phyloP scores from a whole-genome alignment of 2,329 filamentous ascomycete species.

The Chaetomiaceae sp. region DNA sequence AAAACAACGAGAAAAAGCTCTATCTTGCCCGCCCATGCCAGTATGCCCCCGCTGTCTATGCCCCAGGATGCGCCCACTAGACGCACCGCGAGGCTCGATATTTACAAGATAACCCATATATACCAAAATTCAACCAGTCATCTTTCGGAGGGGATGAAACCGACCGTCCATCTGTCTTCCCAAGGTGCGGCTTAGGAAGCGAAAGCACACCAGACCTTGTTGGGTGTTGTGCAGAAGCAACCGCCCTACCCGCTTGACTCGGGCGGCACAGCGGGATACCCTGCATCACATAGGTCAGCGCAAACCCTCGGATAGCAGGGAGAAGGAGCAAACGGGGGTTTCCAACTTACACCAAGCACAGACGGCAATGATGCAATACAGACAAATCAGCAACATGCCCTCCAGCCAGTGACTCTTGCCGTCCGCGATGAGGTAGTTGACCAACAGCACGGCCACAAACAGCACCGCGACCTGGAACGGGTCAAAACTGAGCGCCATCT shows the following conservation, averaged over 20 bases:
- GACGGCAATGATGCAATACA: slow-evolving; percentile 74
- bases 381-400: slow-evolving; percentile 68
- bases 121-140: no score
- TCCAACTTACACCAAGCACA: slow-evolving; percentile 56
- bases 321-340: background rate
- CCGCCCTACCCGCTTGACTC: background rate
- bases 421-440: slow-evolving; percentile 81
- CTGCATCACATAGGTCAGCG: slow-evolving; percentile 6
- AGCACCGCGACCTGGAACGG: slow-evolving; percentile 83
- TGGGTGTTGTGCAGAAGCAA: no score
- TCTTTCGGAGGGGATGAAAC: no score
- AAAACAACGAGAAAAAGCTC: background rate
- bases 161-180: no score
- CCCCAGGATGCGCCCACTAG: background rate
- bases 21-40: no score
- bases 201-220: no score
- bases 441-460: slow-evolving; percentile 77
- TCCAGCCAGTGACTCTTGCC: slow-evolving; percentile 81
- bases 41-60: no score
- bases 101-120: background rate
- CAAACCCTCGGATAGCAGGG: background rate
- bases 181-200: no score
- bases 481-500: slow-evolving; percentile 82
- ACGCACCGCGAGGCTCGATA: background rate
- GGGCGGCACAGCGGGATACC: slow-evolving; percentile 9